These are phyloP conservation scores for Aspergillus versicolor DNA, from an alignment of 2,329 filamentous ascomycete species.

Conservation along the genomic window DNA sequence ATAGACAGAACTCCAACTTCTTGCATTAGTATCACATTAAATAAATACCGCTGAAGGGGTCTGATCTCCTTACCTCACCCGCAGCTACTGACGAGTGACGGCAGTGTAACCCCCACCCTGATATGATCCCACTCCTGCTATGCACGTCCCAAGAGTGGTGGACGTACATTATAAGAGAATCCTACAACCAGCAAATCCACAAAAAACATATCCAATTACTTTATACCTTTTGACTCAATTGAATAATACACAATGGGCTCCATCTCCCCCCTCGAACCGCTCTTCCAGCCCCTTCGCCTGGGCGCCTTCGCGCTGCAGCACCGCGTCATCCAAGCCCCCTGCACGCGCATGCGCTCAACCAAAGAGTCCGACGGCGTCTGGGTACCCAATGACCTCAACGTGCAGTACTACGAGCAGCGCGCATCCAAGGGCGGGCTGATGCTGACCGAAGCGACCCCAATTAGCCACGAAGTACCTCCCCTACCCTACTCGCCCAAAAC, in stretches of 20 bases:
- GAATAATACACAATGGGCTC: constrained; percentile 21
- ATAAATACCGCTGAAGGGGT: too few species aligned
- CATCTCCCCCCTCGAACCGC: constrained; percentile 20
- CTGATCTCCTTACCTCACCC: too few species aligned
- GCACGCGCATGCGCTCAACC: constrained; percentile 28
- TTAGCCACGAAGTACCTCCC: constrained; percentile 23
- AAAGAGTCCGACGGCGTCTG: constrained; percentile 31
- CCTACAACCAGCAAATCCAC: background rate
- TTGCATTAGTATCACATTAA: too few species aligned
- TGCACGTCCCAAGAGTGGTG: background rate
- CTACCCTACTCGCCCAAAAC: background rate
- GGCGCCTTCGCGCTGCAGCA: constrained; percentile 26
- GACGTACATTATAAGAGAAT: background rate
- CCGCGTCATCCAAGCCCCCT: constrained; percentile 27
- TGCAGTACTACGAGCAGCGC: constrained; percentile 34
- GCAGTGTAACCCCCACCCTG: background rate
- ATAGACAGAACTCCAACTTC: too few species aligned
- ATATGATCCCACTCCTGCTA: background rate
- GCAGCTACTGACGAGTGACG: too few species aligned
- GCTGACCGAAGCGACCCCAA: constrained; percentile 35
- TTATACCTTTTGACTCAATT: too few species aligned
- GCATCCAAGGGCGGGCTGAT: constrained; percentile 34
- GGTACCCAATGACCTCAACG: constrained; percentile 29
- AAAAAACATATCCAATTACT: too few species aligned
- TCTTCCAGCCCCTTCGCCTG: constrained; percentile 38